phyloP scores from a whole-genome alignment of 768 basidiomycete genomes.

The Hygrophoropsis aurantiaca region DNA sequence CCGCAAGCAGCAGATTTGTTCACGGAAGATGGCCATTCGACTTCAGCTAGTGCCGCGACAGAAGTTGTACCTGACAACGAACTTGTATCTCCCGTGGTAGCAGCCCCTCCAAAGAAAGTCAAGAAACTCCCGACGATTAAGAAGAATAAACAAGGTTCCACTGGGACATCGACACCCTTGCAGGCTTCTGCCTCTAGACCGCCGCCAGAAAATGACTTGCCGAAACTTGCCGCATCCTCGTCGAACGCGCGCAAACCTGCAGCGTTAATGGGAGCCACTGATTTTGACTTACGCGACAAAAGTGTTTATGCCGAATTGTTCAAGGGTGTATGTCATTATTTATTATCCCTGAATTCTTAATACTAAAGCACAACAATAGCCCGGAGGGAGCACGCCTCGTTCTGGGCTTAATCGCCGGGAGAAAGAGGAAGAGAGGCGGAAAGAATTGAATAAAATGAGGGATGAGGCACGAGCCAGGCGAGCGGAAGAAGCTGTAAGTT shows the following conservation, averaged over 20 bases:
- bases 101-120: conserved; percentile 18
- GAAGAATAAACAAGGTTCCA: conserved; percentile 51
- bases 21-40: conserved; percentile 30
- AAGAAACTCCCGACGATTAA: conserved; percentile 71
- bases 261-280: conserved; percentile 45
- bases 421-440: conserved; percentile 66
- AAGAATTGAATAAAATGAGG: conserved; percentile 66
- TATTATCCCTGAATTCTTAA: neutral
- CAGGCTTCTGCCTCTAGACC: conserved; percentile 25
- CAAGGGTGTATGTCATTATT: conserved; percentile 41
- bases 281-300: conserved; percentile 63
- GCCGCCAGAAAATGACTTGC: conserved; percentile 14
- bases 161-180: conserved; percentile 20
- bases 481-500: conserved; percentile 51
- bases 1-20: conserved; percentile 25
- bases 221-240: conserved; percentile 26
- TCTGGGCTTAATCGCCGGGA: conserved; percentile 42
- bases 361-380: conserved; percentile 21
- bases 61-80: neutral
- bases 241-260: conserved; percentile 39
- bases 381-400: conserved; percentile 43
- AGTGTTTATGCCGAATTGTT: conserved; percentile 67
- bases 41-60: neutral
- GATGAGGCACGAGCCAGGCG: conserved; percentile 66
- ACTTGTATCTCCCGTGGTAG: conserved; percentile 26